Percentiles rank a stretch among this genome's conserved stretches.
Evolutionary conservation across 148 eudicot genomes (phyloP).

Genomic region (Cornus controversa): DNA sequence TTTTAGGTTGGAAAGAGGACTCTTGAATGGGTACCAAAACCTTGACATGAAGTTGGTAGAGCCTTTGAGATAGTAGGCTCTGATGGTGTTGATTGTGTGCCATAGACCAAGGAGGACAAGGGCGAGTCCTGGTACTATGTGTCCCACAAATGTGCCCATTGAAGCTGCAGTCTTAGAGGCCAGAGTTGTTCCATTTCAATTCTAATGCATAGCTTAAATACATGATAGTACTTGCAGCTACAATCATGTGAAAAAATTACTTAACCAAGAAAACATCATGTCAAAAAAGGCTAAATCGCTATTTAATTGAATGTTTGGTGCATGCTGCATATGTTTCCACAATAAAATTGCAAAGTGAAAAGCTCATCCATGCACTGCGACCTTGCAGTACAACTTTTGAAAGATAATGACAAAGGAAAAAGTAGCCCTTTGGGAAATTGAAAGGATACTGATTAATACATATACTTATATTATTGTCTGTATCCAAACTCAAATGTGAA

Average conservation of each 20-base stretch:
- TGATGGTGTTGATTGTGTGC: constrained; percentile 60
- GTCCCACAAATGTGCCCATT: constrained; percentile 87
- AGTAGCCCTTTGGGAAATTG: neutral
- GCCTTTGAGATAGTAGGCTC: constrained; percentile 45
- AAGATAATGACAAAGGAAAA: neutral
- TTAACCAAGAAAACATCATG: neutral
- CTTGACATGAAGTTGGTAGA: constrained; percentile 40
- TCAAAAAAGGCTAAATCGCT: constrained; percentile 12
- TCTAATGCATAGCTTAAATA: constrained; percentile 29
- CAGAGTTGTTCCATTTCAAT: neutral
- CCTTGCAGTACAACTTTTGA: neutral
- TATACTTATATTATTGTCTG: no score
- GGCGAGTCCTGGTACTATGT: constrained; percentile 74
- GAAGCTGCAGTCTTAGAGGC: constrained; percentile 1
- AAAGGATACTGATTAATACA: neutral
- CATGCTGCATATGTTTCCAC: constrained; percentile 54
- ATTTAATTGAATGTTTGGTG: constrained; percentile 35
- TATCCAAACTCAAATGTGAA: no score
- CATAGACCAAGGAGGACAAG: constrained; percentile 67
- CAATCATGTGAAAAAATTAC: constrained; percentile 2
- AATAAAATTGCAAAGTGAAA: constrained; percentile 8
- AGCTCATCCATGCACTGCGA: neutral
- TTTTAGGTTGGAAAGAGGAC: constrained; percentile 31
- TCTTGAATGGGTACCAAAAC: constrained; percentile 60
- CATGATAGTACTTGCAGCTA: neutral